Evolutionary conservation across 2,329 filamentous ascomycete species (phyloP).

Genomic region (Hymenoscyphus salicellus): DNA sequence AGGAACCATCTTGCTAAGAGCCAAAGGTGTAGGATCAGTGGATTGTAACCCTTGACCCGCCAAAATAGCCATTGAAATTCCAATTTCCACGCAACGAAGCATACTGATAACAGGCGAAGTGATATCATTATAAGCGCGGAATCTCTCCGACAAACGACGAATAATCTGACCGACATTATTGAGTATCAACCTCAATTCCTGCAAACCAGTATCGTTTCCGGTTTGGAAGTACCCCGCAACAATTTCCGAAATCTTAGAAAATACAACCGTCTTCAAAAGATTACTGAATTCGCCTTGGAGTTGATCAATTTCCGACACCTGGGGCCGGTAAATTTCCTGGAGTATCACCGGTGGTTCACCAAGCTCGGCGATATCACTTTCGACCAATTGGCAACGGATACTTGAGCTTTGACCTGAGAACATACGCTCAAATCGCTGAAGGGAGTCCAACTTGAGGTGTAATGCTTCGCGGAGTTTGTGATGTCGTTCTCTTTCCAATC

Average conservation of each 20-base stretch:
- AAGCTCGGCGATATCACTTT: conserved; percentile 59
- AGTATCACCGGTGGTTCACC: conserved; percentile 65
- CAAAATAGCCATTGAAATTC: conserved; percentile 58
- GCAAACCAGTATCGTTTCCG: conserved; percentile 41
- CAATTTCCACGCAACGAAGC: conserved; percentile 73
- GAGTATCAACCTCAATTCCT: conserved; percentile 43
- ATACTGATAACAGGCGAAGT: conserved; percentile 75
- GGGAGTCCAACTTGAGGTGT: conserved; percentile 53
- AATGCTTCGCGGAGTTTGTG: conserved; percentile 55
- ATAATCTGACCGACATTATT: conserved; percentile 67
- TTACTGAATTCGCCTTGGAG: conserved; percentile 83
- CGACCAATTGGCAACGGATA: conserved; percentile 60
- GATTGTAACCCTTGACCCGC: conserved; percentile 12
- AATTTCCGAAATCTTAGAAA: conserved; percentile 20
- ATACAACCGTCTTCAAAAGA: conserved; percentile 52
- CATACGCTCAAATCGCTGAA: conserved; percentile 62
- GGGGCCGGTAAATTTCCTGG: conserved; percentile 68
- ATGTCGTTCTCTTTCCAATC: conserved; percentile 62
- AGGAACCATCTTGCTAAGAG: conserved; percentile 48
- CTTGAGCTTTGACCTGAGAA: conserved; percentile 69
- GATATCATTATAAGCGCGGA: conserved; percentile 81
- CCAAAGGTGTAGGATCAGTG: conserved; percentile 13
- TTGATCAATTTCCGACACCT: conserved; percentile 61
- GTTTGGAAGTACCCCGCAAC: conserved; percentile 24
- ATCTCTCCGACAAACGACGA: conserved; percentile 64